Percentiles rank a stretch among this genome's conserved stretches.
Conservation (phyloP, 2,329 filamentous ascomycete species). For the Mollisia scopiformis region DNA sequence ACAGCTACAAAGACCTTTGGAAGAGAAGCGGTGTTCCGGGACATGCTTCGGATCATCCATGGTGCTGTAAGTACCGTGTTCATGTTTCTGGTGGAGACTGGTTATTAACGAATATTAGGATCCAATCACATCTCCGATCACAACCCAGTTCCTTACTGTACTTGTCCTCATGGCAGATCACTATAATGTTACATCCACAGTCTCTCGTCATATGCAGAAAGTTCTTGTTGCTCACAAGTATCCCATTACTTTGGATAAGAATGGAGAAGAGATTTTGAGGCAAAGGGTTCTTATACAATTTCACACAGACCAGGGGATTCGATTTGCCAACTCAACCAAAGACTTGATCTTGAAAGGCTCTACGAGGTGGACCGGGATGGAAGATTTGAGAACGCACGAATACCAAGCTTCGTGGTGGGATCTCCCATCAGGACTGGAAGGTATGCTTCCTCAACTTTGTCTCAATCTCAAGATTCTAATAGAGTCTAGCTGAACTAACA, state of each 20-base stretch:
- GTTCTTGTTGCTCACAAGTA: constrained; percentile 55
- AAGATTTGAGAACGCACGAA: constrained; percentile 35
- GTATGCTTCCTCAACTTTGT: constrained; percentile 38
- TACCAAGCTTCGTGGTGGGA: constrained; percentile 67
- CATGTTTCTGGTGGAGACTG: not conserved
- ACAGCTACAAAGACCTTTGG: constrained; percentile 63
- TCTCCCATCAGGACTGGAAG: constrained; percentile 68
- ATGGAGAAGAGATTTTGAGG: constrained; percentile 67
- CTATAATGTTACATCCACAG: constrained; percentile 64
- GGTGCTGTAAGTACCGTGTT: constrained; percentile 45
- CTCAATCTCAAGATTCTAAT: not conserved
- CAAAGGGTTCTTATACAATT: constrained; percentile 72
- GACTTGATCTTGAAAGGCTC: constrained; percentile 71
- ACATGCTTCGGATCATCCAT: constrained; percentile 70
- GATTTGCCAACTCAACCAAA: constrained; percentile 63
- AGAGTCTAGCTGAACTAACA: constrained; percentile 61
- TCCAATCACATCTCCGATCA: constrained; percentile 44
- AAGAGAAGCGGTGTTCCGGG: constrained; percentile 65
- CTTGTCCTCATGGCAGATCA: constrained; percentile 73
- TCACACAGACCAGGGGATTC: constrained; percentile 63
- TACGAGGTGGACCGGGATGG: constrained; percentile 40
- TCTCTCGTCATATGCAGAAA: constrained; percentile 56
- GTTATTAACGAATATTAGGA: constrained; percentile 21
- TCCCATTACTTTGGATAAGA: constrained; percentile 49
- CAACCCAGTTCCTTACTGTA: constrained; percentile 64